Evolutionary conservation across 1,284 basidiomycete genomes (phyloP).

Genomic region (Cystobasidium sp.): DNA sequence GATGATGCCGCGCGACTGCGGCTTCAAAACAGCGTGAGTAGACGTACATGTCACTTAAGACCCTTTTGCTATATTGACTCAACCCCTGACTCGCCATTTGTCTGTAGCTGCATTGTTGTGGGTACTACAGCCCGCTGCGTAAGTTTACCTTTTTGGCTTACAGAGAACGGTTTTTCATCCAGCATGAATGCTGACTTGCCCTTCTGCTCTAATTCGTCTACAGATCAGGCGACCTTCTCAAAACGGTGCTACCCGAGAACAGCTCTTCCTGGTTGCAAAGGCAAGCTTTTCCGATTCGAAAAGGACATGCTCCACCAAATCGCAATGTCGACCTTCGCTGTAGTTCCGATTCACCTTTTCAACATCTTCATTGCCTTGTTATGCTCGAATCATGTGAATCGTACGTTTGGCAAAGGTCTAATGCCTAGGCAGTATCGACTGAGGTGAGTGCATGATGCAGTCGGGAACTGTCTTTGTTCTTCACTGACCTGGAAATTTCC

Average conservation of each 20-base stretch:
- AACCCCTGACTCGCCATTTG: background rate
- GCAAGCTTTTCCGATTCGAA: slow-evolving; percentile 53
- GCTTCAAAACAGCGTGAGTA: slow-evolving; percentile 53
- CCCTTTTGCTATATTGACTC: background rate
- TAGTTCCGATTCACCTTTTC: slow-evolving; percentile 54
- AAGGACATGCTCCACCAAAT: slow-evolving; percentile 48
- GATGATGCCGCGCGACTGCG: slow-evolving; percentile 52
- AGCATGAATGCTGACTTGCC: background rate
- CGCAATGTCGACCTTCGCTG: slow-evolving; percentile 51
- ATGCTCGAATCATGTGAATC: slow-evolving; percentile 55
- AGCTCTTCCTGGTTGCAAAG: slow-evolving; percentile 56
- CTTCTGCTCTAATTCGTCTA: background rate
- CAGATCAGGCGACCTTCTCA: slow-evolving; percentile 57
- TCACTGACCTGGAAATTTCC: background rate
- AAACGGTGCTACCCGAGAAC: slow-evolving; percentile 56
- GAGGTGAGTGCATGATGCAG: slow-evolving; percentile 43
- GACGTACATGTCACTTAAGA: background rate
- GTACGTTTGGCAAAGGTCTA: slow-evolving; percentile 52
- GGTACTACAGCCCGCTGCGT: slow-evolving; percentile 56
- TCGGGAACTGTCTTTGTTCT: background rate
- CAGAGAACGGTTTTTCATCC: slow-evolving; percentile 2
- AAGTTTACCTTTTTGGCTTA: slow-evolving; percentile 33
- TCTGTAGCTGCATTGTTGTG: slow-evolving; percentile 54
- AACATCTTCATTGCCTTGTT: slow-evolving; percentile 54
- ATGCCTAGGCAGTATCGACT: slow-evolving; percentile 53